Evolutionary conservation across 2,329 filamentous ascomycete species (phyloP).

Genomic region (Coniochaeta pulveracea): DNA sequence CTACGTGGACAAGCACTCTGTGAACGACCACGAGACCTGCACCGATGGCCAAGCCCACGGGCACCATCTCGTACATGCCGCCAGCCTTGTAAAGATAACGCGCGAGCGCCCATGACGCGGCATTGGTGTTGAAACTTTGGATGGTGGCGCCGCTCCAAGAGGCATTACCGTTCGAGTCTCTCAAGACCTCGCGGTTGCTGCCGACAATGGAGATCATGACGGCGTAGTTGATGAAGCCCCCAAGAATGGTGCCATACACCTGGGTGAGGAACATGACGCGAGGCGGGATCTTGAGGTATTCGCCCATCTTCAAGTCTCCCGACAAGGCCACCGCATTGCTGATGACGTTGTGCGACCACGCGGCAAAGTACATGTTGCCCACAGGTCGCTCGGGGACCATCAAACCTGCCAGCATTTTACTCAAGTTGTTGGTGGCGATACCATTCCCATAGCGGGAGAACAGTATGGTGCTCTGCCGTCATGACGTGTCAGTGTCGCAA

Average conservation of each 20-base stretch:
- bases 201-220: conserved; percentile 43
- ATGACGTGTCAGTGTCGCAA: too few relatives aligned
- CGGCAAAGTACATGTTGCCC: conserved; percentile 47
- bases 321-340: conserved; percentile 34
- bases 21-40: conserved; percentile 30
- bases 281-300: conserved; percentile 48
- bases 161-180: conserved; percentile 30
- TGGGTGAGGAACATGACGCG: conserved; percentile 44
- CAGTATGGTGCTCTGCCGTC: conserved; percentile 33
- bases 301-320: conserved; percentile 45
- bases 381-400: conserved; percentile 37
- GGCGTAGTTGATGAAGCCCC: conserved; percentile 41
- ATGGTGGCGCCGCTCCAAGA: conserved; percentile 41
- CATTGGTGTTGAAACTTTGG: conserved; percentile 36
- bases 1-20: conserved; percentile 27
- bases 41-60: conserved; percentile 37
- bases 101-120: conserved; percentile 37
- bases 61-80: conserved; percentile 32
- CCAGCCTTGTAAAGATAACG: conserved; percentile 38
- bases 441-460: conserved; percentile 43
- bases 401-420: conserved; percentile 41
- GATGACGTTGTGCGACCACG: conserved; percentile 48
- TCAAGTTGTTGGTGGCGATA: conserved; percentile 42
- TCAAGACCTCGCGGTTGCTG: conserved; percentile 34
- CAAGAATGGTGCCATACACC: conserved; percentile 41